These are phyloP conservation scores for Lipomyces yamanashiensis DNA, from an alignment of 805 yeast genomes.

Conservation along the genomic window DNA sequence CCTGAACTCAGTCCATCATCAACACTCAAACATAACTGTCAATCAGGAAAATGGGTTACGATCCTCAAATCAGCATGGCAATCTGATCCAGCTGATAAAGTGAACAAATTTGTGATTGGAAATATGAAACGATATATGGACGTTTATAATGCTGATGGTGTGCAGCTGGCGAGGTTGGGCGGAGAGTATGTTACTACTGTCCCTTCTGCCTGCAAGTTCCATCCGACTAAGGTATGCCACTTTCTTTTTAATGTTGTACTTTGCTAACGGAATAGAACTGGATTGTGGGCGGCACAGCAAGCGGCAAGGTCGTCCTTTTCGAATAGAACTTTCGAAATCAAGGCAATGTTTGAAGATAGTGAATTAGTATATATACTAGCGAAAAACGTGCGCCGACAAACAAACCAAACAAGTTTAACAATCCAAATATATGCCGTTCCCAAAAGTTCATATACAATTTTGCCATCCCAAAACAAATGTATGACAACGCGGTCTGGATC, in stretches of 20 bases:
- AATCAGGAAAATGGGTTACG: conserved; percentile 93
- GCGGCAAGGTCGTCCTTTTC: conserved; percentile 68
- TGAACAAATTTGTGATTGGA: conserved; percentile 85
- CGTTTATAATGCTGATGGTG: conserved; percentile 75
- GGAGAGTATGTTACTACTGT: conserved; percentile 75
- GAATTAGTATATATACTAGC: neutral
- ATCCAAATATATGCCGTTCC: neutral
- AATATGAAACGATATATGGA: conserved; percentile 91
- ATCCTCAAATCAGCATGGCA: conserved; percentile 92
- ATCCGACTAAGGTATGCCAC: conserved; percentile 60
- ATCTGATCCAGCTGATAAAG: conserved; percentile 64
- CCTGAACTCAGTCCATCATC: conserved; percentile 61
- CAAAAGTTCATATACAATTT: neutral
- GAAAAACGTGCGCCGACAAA: neutral
- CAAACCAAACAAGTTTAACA: neutral
- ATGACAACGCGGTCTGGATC: neutral
- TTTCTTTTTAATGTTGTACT: neutral
- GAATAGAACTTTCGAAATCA: neutral
- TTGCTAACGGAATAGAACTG: conserved; percentile 56
- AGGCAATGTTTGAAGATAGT: neutral
- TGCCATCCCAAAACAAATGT: neutral
- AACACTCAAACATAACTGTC: conserved; percentile 85
- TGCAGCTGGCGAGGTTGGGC: conserved; percentile 74
- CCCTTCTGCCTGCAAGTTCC: conserved; percentile 86
- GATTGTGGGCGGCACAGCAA: conserved; percentile 92